A percentile compares a stretch with the other conserved stretches of the same genome.
These are phyloP conservation scores for Sugiyamaella smithiae DNA, from an alignment of 805 yeast genomes.

Conservation along the genomic window DNA sequence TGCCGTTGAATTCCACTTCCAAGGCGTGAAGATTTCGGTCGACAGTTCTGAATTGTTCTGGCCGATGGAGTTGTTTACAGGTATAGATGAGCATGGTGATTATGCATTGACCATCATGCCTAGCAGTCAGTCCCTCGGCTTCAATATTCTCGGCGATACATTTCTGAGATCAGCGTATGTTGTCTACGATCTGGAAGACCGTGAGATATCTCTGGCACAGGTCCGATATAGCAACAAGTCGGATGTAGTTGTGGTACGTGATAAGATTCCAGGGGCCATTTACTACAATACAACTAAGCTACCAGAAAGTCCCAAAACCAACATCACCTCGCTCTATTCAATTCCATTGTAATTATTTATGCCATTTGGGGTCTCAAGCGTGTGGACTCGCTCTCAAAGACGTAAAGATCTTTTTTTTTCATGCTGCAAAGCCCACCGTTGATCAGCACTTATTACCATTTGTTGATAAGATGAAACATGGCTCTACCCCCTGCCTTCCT, in stretches of 20 bases:
- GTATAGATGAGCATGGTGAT: conserved; percentile 23
- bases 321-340: no score
- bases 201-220: conserved; percentile 55
- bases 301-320: background rate
- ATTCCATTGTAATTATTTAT: no score
- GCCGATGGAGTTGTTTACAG: conserved; percentile 29
- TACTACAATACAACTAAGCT: background rate
- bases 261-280: conserved; percentile 19
- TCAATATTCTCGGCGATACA: conserved; percentile 53
- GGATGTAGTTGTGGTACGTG: conserved; percentile 29
- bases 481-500: background rate
- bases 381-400: no score
- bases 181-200: conserved; percentile 60
- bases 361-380: no score
- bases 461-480: conserved; percentile 3
- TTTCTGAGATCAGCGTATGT: conserved; percentile 61
- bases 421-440: background rate
- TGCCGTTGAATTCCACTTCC: conserved; percentile 47
- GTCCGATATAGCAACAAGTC: conserved; percentile 33
- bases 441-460: conserved; percentile 1
- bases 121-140: conserved; percentile 28
- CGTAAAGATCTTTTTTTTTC: background rate
- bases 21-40: conserved; percentile 48
- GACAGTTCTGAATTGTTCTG: conserved; percentile 30
- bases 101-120: conserved; percentile 31